Percentiles rank a stretch among this genome's conserved stretches.
Evolutionary conservation across 345 rosid species (phyloP).

Genomic region (Boechera retrofracta): DNA sequence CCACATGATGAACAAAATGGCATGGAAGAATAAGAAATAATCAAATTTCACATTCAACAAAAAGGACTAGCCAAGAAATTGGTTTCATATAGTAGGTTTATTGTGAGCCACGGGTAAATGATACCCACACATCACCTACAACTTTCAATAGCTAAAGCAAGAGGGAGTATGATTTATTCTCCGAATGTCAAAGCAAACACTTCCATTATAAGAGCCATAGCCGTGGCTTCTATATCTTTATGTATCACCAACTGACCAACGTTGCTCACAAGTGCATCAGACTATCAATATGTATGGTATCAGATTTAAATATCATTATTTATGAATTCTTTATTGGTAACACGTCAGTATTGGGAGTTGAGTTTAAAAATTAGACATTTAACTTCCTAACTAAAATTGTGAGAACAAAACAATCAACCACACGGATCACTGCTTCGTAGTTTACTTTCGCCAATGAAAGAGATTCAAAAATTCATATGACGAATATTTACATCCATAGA

Average conservation of each 20-base stretch:
- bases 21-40: constrained; percentile 17
- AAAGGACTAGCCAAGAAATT: constrained; percentile 8
- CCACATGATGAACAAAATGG: constrained; percentile 6
- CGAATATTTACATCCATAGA: background rate
- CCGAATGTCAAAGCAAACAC: background rate
- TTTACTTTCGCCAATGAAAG: background rate
- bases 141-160: constrained; percentile 11
- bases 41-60: background rate
- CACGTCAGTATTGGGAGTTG: background rate
- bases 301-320: background rate
- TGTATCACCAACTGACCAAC: background rate
- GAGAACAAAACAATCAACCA: constrained; percentile 7
- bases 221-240: too few relatives aligned
- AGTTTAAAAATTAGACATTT: background rate
- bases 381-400: constrained; percentile 7
- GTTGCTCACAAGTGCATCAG: background rate
- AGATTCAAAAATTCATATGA: background rate
- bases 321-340: background rate
- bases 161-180: background rate
- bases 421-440: constrained; percentile 1
- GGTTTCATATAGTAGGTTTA: background rate
- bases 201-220: background rate
- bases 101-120: constrained; percentile 12
- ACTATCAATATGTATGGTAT: background rate
- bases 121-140: constrained; percentile 5